These are phyloP conservation scores for Talaromyces marneffei DNA, from an alignment of 2,329 filamentous ascomycete species.

Conservation along the genomic window DNA sequence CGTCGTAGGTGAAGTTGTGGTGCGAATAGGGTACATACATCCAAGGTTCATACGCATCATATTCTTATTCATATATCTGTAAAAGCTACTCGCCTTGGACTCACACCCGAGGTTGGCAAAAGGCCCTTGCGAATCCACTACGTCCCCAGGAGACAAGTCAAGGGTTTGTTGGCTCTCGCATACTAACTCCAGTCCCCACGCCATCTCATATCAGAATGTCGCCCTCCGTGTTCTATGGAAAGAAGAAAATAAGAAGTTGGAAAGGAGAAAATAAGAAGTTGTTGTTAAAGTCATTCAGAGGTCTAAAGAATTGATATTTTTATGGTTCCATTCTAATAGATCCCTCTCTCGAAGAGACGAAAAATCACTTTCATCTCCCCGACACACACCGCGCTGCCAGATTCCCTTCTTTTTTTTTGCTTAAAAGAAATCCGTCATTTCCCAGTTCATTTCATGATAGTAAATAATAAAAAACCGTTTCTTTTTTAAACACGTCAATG, in stretches of 20 bases:
- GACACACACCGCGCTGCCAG: neutral
- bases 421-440: slow-evolving; percentile 1
- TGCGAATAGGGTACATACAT: too few species aligned
- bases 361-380: neutral
- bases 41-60: too few species aligned
- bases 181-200: too few species aligned
- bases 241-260: too few species aligned
- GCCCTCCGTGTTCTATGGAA: neutral
- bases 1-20: neutral
- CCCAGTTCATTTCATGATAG: slow-evolving; percentile 18
- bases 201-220: neutral
- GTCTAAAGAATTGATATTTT: neutral
- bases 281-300: neutral
- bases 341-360: neutral
- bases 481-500: too few species aligned
- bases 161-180: too few species aligned
- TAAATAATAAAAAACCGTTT: slow-evolving; percentile 4
- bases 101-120: too few species aligned
- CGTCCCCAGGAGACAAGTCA: too few species aligned
- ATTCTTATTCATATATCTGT: too few species aligned
- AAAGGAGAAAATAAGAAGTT: too few species aligned
- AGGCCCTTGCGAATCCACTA: too few species aligned
- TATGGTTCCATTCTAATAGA: slow-evolving; percentile 4
- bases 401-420: neutral
- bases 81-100: too few species aligned